These are phyloP conservation scores for Coemansia sp. DNA, from an alignment of 192 early-diverging fungal genomes.

Conservation along the genomic window DNA sequence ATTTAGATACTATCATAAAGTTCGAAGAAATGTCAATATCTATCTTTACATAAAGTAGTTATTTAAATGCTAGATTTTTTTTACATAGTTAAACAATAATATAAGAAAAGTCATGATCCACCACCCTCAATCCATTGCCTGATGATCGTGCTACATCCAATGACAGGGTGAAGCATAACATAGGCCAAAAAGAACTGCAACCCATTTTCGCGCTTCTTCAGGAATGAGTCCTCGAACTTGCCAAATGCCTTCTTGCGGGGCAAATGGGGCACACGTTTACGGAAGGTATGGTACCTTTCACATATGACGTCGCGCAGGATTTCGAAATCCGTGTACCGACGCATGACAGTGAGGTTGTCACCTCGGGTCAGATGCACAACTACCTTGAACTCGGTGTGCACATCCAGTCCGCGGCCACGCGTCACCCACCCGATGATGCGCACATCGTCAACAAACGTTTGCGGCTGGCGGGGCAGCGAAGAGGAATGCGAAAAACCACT, in stretches of 20 bases:
- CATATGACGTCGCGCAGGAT: conserved; percentile 41
- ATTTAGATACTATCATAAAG: conserved; percentile 6
- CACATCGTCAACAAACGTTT: conserved; percentile 44
- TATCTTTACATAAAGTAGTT: too few relatives aligned
- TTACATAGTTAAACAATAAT: too few relatives aligned
- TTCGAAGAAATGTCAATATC: too few relatives aligned
- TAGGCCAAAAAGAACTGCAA: conserved; percentile 55
- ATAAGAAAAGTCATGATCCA: conserved; percentile 33
- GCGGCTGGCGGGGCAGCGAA: neutral
- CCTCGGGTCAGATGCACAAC: conserved; percentile 34
- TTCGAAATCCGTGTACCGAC: conserved; percentile 54
- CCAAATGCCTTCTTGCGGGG: conserved; percentile 53
- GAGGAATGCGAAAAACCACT: neutral
- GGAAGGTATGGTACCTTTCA: conserved; percentile 33
- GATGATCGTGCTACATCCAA: conserved; percentile 49
- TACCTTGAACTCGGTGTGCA: conserved; percentile 53
- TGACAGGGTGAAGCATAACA: conserved; percentile 55
- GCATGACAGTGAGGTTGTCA: conserved; percentile 44
- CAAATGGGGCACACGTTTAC: conserved; percentile 45
- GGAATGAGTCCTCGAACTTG: conserved; percentile 53
- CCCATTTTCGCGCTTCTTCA: conserved; percentile 53
- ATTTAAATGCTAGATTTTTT: too few relatives aligned
- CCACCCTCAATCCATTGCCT: conserved; percentile 46
- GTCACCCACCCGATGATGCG: conserved; percentile 52
- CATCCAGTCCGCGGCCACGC: conserved; percentile 42